Evolutionary conservation across 2,329 filamentous ascomycete species (phyloP), one percentile per base, ranked within the genome.

Genomic region (Talaromyces funiculosus): DNA sequence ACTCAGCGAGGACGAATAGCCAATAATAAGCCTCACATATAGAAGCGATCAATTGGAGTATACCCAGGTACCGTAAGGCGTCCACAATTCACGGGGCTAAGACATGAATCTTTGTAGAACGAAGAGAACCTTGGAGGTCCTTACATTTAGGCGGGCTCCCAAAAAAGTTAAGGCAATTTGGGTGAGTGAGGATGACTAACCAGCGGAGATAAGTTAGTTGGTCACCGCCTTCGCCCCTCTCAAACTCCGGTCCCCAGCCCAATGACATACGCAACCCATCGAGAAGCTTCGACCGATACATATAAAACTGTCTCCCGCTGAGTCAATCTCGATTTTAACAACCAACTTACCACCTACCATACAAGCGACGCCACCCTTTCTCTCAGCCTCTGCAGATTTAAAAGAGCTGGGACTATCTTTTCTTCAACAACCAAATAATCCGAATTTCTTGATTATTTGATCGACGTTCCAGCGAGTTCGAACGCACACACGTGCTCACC

Each of bases 221-320:
- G 31, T 54, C 60, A 61, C 60, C 60, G 60, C 60, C 60, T 54
- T 58, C 55, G 55, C 55, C 54, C 54, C 49, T 53, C 47, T 43
- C 59, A 37, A 49, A 26, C 14, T 43, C 43, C 42, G 59, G 42
- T 6, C 33, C 59, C 59, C 53, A 22, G 22, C 18, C 53, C 59
- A 61, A 61, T 61, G 53, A 57, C 42, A 43, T 16, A 18, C n/a
- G 38, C 26, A 45, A 16, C 37, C n/a, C 38, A 42, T 61, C 60
- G 47, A 51, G 60, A 61, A 61, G 60, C 55, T 61, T 61, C 60
- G 57, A 42, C 55, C 45, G 47, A 40, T 26, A 20, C 47, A 53
- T 57, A 61, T 56, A 57, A 57, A 61, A 26, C 49, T 18, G 6
- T 33, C 35, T 54, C 14, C 29, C 35, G 35, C 54, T 43, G 29